Conservation (phyloP, 2,329 filamentous ascomycete species). For the Aspergillus sp. region DNA sequence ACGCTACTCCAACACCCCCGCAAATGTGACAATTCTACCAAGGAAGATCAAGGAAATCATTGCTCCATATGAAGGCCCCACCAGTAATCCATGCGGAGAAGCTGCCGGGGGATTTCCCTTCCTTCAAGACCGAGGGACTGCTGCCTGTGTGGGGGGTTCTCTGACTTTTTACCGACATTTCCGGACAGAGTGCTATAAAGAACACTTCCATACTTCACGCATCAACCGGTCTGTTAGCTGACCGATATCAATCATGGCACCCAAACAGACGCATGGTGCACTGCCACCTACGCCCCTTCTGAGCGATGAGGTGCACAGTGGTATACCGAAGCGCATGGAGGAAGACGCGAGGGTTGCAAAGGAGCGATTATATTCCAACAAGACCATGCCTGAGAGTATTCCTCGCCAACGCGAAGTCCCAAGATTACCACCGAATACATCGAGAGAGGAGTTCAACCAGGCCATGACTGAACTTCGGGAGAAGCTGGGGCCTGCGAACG, state of each 20-base stretch:
- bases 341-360: neutral
- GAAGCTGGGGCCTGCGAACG: neutral
- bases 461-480: neutral
- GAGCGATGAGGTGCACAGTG: neutral
- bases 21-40: too few species aligned
- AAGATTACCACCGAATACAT: neutral
- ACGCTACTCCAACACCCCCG: too few species aligned
- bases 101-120: too few species aligned
- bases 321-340: neutral
- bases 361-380: neutral
- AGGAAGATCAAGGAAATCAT: too few species aligned
- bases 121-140: too few species aligned
- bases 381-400: neutral
- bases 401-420: neutral
- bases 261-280: neutral
- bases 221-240: too few species aligned
- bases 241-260: neutral
- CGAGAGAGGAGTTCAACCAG: neutral
- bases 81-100: too few species aligned
- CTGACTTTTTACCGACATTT: too few species aligned
- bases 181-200: too few species aligned
- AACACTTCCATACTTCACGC: too few species aligned
- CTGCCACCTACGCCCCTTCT: neutral
- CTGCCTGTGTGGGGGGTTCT: too few species aligned
- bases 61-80: too few species aligned